Evolutionary conservation across 2,329 filamentous ascomycete genomes (phyloP).

Genomic region (Fusarium chaquense): DNA sequence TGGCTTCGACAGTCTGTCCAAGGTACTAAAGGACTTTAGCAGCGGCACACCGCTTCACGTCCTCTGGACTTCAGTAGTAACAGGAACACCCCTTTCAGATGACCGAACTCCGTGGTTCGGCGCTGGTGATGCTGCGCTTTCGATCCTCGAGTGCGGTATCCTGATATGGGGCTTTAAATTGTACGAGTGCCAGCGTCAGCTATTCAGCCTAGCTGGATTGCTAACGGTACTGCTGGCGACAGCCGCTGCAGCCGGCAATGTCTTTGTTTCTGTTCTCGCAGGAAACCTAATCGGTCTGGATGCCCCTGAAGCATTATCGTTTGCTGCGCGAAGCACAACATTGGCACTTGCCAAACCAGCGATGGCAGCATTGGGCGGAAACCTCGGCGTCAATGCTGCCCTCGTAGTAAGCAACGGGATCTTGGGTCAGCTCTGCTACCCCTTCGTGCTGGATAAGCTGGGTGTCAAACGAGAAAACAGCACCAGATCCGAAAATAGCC

Average conservation of each 20-base stretch:
- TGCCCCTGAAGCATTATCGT: conserved; percentile 55
- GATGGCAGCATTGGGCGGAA: conserved; percentile 59
- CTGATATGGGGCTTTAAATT: conserved; percentile 67
- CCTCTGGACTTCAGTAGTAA: conserved; percentile 50
- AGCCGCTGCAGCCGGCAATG: conserved; percentile 56
- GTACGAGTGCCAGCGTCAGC: conserved; percentile 61
- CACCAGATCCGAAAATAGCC: background rate
- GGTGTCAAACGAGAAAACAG: conserved; percentile 37
- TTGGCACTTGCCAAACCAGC: conserved; percentile 63
- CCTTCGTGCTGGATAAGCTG: conserved; percentile 50
- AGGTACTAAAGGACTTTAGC: conserved; percentile 50
- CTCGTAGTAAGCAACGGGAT: conserved; percentile 66
- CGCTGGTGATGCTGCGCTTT: conserved; percentile 62
- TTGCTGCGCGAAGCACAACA: conserved; percentile 64
- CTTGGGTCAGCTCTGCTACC: conserved; percentile 56
- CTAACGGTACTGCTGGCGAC: conserved; percentile 55
- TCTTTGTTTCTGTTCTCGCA: conserved; percentile 56
- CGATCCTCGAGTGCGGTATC: conserved; percentile 64
- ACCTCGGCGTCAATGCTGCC: conserved; percentile 61
- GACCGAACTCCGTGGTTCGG: conserved; percentile 53
- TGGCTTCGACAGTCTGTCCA: conserved; percentile 47
- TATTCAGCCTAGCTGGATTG: conserved; percentile 59
- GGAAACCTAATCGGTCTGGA: conserved; percentile 54
- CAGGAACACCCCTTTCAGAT: conserved; percentile 6
- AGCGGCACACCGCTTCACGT: conserved; percentile 53